Evolutionary conservation across 305 asterid genomes (phyloP).

Genomic region (Fraxinus platypoda): DNA sequence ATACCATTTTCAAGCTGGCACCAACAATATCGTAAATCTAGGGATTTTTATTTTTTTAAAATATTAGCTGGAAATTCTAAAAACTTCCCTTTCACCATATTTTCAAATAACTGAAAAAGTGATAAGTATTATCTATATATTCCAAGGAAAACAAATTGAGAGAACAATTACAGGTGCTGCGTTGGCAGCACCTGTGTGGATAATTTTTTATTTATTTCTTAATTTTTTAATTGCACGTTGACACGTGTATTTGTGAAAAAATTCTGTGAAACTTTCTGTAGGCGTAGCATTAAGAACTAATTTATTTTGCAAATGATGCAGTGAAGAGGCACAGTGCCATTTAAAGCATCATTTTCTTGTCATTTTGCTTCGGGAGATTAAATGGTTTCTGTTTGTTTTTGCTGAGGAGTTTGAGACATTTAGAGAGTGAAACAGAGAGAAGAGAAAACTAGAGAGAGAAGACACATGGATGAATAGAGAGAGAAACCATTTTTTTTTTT

Average conservation of each 20-base stretch:
- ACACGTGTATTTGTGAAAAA: no score
- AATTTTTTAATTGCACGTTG: no score
- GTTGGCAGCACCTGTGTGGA: no score
- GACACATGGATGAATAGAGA: neutral
- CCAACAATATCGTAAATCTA: constrained; percentile 51
- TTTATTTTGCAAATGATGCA: neutral
- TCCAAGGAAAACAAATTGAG: neutral
- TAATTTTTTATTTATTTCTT: no score
- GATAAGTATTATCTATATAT: neutral
- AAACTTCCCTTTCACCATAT: constrained; percentile 2
- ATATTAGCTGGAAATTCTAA: constrained; percentile 19
- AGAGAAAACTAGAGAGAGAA: constrained; percentile 10
- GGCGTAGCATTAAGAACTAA: neutral
- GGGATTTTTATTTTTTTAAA: constrained; percentile 28
- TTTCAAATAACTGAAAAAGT: neutral
- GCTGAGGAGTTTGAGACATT: constrained; percentile 26
- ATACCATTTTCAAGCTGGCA: constrained; percentile 40
- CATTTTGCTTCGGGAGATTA: constrained; percentile 31
- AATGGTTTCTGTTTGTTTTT: constrained; percentile 28
- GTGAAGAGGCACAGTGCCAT: constrained; percentile 19
- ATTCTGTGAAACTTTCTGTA: no score
- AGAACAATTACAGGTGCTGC: no score
- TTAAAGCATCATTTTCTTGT: constrained; percentile 37
- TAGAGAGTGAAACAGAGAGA: constrained; percentile 14
- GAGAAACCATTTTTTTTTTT: neutral